phyloP scores from a whole-genome alignment of 345 rosid species.

The Eucalyptus microcorys region DNA sequence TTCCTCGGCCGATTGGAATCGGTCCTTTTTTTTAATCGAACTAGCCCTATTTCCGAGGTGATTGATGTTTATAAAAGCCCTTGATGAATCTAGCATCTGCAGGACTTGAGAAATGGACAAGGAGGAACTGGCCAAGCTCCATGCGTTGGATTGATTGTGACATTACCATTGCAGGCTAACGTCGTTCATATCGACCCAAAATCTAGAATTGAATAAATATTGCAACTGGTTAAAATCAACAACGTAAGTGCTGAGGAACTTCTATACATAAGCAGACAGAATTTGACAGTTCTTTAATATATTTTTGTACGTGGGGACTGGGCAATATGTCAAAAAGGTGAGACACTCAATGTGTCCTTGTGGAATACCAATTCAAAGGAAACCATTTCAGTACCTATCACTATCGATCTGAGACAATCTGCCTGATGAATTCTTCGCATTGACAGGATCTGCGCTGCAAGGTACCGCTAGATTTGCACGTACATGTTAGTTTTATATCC shows the following conservation, averaged over 20 bases:
- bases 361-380: not conserved
- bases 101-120: not conserved
- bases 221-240: not conserved
- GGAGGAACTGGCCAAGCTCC: not conserved
- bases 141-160: not conserved
- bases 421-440: not conserved
- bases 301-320: not conserved
- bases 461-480: not conserved
- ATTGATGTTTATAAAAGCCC: not conserved
- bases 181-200: not conserved
- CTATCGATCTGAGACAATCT: not conserved
- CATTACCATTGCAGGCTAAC: not conserved
- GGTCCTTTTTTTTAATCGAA: not conserved
- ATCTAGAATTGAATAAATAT: not conserved
- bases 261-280: not conserved
- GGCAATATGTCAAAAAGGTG: not conserved
- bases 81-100: not conserved
- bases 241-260: not conserved
- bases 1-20: not conserved
- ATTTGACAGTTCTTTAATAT: not conserved
- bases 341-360: not conserved
- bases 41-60: not conserved
- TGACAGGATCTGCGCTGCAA: not conserved
- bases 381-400: not conserved
- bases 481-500: not conserved